phyloP scores from a whole-genome alignment of 192 early-diverging fungal genomes.

The Spinellus fusiger region DNA sequence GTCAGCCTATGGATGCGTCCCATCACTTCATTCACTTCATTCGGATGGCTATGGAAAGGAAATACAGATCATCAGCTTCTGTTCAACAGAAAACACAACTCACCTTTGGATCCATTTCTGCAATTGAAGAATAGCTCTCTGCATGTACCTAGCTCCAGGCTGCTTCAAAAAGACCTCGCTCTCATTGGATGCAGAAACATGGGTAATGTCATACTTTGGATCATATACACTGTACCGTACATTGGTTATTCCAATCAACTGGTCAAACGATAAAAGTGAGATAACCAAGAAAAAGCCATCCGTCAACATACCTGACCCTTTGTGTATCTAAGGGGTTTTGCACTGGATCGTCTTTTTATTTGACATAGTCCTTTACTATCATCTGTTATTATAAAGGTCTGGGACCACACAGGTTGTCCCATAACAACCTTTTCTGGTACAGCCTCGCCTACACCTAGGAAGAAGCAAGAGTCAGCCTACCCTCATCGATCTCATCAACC shows the following conservation, averaged over 20 bases:
- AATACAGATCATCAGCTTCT: too few species aligned
- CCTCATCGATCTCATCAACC: not conserved
- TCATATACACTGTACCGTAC: slow-evolving; percentile 22
- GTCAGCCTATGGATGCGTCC: too few species aligned
- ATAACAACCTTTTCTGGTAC: not conserved
- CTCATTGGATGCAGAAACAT: slow-evolving; percentile 20
- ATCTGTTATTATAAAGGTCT: not conserved
- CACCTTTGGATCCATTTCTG: too few species aligned
- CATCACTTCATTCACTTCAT: too few species aligned
- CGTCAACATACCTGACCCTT: not conserved
- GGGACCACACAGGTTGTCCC: not conserved
- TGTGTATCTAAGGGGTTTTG: not conserved
- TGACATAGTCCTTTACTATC: not conserved
- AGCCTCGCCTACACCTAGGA: not conserved
- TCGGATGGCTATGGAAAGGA: too few species aligned
- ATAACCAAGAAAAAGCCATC: too few species aligned
- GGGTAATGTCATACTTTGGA: slow-evolving; percentile 16
- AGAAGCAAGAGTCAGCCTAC: too few species aligned
- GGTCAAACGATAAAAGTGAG: too few species aligned
- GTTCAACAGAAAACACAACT: too few species aligned
- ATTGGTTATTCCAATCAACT: slow-evolving; percentile 20
- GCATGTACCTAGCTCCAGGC: too few species aligned
- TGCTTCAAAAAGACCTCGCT: slow-evolving; percentile 10
- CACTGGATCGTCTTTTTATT: not conserved
- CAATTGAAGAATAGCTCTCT: too few species aligned